These are phyloP conservation scores for Ramularia endophylla DNA, from an alignment of 2,329 filamentous ascomycete genomes.

Conservation along the genomic window DNA sequence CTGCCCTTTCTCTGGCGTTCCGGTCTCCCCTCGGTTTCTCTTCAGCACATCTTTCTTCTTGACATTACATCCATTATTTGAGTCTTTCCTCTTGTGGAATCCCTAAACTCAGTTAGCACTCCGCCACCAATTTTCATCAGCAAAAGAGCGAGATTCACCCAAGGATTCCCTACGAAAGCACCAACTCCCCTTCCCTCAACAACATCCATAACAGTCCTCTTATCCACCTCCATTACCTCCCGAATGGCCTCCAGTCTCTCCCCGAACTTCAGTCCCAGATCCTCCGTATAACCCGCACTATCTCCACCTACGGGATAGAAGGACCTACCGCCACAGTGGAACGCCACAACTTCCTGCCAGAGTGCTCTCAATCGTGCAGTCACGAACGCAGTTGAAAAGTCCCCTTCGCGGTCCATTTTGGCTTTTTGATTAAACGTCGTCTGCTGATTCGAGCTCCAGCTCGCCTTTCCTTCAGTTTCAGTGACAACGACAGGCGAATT, in stretches of 20 bases:
- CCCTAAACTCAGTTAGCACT: no score
- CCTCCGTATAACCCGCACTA: slow-evolving; percentile 11
- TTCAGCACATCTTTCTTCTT: slow-evolving; percentile 12
- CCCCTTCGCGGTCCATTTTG: slow-evolving; percentile 6
- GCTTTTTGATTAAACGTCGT: slow-evolving; percentile 17
- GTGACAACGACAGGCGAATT: no score
- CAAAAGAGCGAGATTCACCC: neutral
- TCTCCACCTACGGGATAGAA: slow-evolving; percentile 16
- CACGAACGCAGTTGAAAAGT: slow-evolving; percentile 8
- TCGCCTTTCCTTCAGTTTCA: no score
- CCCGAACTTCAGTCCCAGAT: neutral
- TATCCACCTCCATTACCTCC: slow-evolving; percentile 1
- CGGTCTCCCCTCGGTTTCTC: no score
- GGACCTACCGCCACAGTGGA: slow-evolving; percentile 3
- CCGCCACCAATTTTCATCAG: neutral
- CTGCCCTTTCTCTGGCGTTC: no score
- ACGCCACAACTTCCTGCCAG: slow-evolving; percentile 12
- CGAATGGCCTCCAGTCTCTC: neutral
- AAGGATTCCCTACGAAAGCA: slow-evolving; percentile 16
- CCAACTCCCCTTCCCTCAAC: slow-evolving; percentile 19
- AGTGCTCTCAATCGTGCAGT: slow-evolving; percentile 16
- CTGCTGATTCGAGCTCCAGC: slow-evolving; percentile 13
- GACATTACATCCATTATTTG: slow-evolving; percentile 18
- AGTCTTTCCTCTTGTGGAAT: slow-evolving; percentile 14
- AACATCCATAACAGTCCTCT: slow-evolving; percentile 18